phyloP scores from a whole-genome alignment of 2,329 filamentous ascomycete genomes.

The Fonsecaea multimorphosa region DNA sequence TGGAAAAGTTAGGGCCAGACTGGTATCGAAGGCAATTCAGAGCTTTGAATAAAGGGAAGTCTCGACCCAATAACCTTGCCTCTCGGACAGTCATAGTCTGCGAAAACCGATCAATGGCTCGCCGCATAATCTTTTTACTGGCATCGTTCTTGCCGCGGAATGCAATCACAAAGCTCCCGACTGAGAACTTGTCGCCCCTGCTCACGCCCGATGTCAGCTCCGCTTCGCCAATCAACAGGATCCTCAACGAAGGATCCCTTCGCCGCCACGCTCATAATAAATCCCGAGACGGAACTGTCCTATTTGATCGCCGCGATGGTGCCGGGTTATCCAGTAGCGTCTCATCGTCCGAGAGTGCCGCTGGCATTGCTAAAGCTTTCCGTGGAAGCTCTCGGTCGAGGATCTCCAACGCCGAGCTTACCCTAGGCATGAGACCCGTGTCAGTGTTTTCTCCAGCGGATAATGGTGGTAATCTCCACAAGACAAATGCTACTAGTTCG shows the following conservation, averaged over 20 bases:
- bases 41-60: conserved; percentile 56
- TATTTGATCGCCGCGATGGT: conserved; percentile 27
- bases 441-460: conserved; percentile 54
- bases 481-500: conserved; percentile 58
- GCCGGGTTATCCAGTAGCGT: conserved; percentile 48
- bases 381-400: conserved; percentile 20
- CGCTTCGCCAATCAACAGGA: conserved; percentile 25
- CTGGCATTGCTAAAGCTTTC: conserved; percentile 24
- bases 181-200: conserved; percentile 31
- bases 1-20: conserved; percentile 60
- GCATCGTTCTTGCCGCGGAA: conserved; percentile 61
- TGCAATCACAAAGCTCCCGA: conserved; percentile 24
- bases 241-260: conserved; percentile 18
- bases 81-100: conserved; percentile 64
- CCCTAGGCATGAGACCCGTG: conserved; percentile 12
- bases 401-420: conserved; percentile 2
- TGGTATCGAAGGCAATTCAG: conserved; percentile 59
- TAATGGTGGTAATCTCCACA: conserved; percentile 50
- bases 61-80: conserved; percentile 55
- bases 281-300: conserved; percentile 27
- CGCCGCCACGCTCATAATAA: conserved; percentile 27
- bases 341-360: conserved; percentile 52
- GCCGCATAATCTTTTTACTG: conserved; percentile 63
- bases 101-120: conserved; percentile 64
- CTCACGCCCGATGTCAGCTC: conserved; percentile 31